Evolutionary conservation across 805 yeast species (phyloP), one percentile per base, ranked within the genome.

Genomic region (Saturnispora bothae): DNA sequence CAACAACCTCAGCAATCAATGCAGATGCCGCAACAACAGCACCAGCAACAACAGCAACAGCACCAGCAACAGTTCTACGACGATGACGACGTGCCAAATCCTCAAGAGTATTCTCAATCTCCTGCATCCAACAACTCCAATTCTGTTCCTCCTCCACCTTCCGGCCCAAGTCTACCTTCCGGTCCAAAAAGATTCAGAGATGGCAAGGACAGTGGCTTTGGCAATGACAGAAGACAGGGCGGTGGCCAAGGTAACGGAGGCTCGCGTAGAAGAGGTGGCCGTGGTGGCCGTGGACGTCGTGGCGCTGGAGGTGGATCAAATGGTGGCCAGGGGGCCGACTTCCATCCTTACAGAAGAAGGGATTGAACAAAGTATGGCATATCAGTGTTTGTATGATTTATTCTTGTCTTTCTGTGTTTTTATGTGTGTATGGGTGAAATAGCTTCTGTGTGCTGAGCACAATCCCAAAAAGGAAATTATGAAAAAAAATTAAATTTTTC

Each of bases 31-130:
- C 25, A 22, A 10, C 25, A 22, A 22, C 25, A 31, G 21, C 31
- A 22, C 31, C 39, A 21, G 21, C 33, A 31, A 36, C 45, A 38
- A 14, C 38, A 41, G 18, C 41, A 40, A 25, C 23, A 30, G 6
- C 6, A 18, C 14, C 33, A 30, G 18, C 21, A 14, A 18, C 33
- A 30, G 23, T 30, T 26, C 28, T 48, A 48, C 26, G 55, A 46
- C 22, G 61, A 56, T 15, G 61, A 59, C 28, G 56, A 49, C 26
- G 63, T 58, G 32, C 61, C 59, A 19, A 58, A 57, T 34, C 63
- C 63, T 17, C 63, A 59, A 45, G 62, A 58, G 39, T 51, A 51
- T 38, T 28, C 13, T 36, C 41, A 15, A 33, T 48, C 18, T 3
- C 41, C 41, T 9, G 21, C 36, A n/a, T 5, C 12, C 28, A 14